A percentile compares a stretch with the other conserved stretches of the same genome.
Conservation (phyloP, 2,329 filamentous ascomycete genomes). For the Coniella vitis region DNA sequence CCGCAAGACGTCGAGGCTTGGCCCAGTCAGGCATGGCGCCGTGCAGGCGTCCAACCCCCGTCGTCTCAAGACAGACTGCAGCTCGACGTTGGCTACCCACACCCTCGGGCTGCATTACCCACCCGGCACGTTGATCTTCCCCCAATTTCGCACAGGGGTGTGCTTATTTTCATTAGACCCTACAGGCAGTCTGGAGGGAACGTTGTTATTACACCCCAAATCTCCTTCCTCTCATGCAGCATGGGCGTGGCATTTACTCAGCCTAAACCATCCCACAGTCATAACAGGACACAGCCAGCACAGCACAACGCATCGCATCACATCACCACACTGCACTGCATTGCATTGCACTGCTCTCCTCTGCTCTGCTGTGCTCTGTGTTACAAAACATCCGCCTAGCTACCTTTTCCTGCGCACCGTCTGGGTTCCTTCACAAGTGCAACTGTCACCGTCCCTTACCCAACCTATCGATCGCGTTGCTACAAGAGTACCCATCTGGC, state of each 20-base stretch:
- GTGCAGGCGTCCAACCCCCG: background rate
- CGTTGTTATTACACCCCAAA: slow-evolving; percentile 1
- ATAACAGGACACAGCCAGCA: background rate
- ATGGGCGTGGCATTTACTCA: background rate
- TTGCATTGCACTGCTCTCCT: too few relatives aligned
- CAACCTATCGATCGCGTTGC: background rate
- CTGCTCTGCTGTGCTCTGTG: too few relatives aligned
- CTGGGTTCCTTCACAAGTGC: background rate
- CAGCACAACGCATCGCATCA: background rate
- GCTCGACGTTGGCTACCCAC: background rate
- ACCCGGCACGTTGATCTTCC: slow-evolving; percentile 5
- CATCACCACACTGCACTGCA: background rate
- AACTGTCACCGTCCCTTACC: background rate
- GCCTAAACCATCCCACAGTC: background rate
- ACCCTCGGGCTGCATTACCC: slow-evolving; percentile 1
- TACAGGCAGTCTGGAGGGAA: background rate
- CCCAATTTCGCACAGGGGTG: background rate
- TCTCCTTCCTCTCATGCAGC: background rate
- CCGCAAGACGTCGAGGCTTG: background rate
- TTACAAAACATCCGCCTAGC: too few relatives aligned
- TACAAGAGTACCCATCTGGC: background rate
- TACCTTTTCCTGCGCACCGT: too few relatives aligned
- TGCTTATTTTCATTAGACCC: background rate
- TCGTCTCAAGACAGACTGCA: background rate
- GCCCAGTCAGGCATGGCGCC: background rate